A percentile compares a stretch with the other conserved stretches of the same genome.
These are phyloP conservation scores for Boeremia exigua DNA, from an alignment of 2,329 filamentous ascomycete genomes.

Conservation along the genomic window DNA sequence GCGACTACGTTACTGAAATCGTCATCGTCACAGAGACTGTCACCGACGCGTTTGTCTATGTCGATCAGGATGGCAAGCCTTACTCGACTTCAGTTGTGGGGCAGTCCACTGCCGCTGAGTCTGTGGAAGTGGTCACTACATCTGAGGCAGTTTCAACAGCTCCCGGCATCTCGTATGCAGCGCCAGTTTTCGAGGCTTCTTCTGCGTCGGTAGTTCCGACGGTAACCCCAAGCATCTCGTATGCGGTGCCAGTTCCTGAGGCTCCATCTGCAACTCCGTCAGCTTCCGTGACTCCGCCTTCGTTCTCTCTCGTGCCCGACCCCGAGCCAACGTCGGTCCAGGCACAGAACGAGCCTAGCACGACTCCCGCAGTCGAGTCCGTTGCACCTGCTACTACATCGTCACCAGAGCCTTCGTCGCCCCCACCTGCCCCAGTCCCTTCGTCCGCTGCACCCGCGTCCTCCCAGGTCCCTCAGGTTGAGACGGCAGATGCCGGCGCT, in stretches of 20 bases:
- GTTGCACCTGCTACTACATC: not conserved
- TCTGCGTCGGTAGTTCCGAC: conserved; percentile 20
- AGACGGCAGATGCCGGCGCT: not conserved
- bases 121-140: conserved; percentile 15
- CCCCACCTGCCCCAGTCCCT: not conserved
- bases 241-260: conserved; percentile 4
- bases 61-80: conserved; percentile 39
- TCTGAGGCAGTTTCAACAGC: conserved; percentile 19
- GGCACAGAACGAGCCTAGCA: not conserved
- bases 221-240: conserved; percentile 7
- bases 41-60: conserved; percentile 40
- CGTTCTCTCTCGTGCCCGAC: conserved; percentile 14
- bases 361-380: not conserved
- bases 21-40: conserved; percentile 40
- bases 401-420: not conserved
- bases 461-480: conserved; percentile 3
- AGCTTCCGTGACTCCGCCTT: conserved; percentile 9
- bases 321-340: conserved; percentile 16
- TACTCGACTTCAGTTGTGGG: conserved; percentile 33
- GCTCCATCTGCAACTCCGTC: conserved; percentile 16
- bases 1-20: conserved; percentile 40
- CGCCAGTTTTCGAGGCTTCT: conserved; percentile 9
- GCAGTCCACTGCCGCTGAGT: conserved; percentile 9
- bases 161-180: conserved; percentile 9
- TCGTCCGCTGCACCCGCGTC: not conserved